Conservation (phyloP, 495 filamentous ascomycete genomes). For the Aspergillus saccharolyticus region DNA sequence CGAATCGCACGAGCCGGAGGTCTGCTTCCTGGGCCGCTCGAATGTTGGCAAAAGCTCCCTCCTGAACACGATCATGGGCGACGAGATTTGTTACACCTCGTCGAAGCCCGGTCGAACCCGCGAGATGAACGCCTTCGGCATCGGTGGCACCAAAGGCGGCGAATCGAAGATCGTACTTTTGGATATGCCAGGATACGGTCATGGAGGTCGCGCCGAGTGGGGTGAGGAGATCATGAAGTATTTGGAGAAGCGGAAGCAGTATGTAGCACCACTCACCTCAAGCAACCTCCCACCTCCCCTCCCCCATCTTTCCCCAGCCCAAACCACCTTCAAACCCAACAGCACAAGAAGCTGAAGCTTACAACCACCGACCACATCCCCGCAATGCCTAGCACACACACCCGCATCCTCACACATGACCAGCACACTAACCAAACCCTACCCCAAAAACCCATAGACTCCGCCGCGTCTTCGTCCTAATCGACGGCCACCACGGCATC, state of each 20-base stretch:
- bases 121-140: slow-evolving; percentile 80
- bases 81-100: slow-evolving; percentile 57
- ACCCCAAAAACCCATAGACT: slow-evolving; percentile 35
- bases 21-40: slow-evolving; percentile 75
- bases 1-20: slow-evolving; percentile 43
- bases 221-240: slow-evolving; percentile 85
- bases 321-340: not conserved
- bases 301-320: not conserved
- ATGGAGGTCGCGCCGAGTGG: slow-evolving; percentile 71
- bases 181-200: slow-evolving; percentile 95
- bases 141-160: slow-evolving; percentile 53
- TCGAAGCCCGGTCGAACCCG: slow-evolving; percentile 71
- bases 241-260: slow-evolving; percentile 62
- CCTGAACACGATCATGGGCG: slow-evolving; percentile 73
- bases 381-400: too few relatives aligned
- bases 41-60: slow-evolving; percentile 92
- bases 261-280: slow-evolving; percentile 28
- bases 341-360: too few relatives aligned
- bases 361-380: not conserved
- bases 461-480: slow-evolving; percentile 72
- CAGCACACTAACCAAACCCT: not conserved
- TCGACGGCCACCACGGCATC: slow-evolving; percentile 77
- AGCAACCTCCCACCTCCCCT: too few relatives aligned
- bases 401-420: too few relatives aligned
- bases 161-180: slow-evolving; percentile 59